Evolutionary conservation across 345 rosid genomes (phyloP), one percentile per base, ranked within the genome.

Genomic region (Bretschneidera sinensis): DNA sequence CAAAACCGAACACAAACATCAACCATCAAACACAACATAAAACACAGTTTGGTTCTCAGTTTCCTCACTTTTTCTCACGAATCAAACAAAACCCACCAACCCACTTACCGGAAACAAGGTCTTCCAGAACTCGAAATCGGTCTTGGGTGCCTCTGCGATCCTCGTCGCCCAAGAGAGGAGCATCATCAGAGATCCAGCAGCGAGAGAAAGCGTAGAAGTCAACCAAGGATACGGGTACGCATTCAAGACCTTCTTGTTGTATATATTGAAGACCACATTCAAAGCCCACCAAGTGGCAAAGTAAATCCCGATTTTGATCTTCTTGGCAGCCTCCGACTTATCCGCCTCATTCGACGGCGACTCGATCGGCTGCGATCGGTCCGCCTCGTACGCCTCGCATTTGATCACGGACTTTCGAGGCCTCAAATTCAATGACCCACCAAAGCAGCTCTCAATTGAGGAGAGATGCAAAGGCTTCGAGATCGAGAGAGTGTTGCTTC

Each of bases 211-310:
- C 9, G 97, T 90, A 0, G 99, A 94, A 19, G 99, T 94, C 67
- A 94, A 80, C 99, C 99, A 94, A 6, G 99, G 99, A 48, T 84
- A 94, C 43, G 99, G 97, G 45, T 75, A 94, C 18, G 91, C 99
- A 80, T 94, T 94, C 83, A 94, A 70, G 9, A 88, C 97, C 81
- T 94, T 94, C 86, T 94, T 94, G 80, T 94, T 94, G 67, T 94
- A 94, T 17, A 94, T 94, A 62, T 94, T 90, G 75, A 94, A 94
- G 24, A 94, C 92, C 48, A 90, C 99, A 59, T 94, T 94, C 78
- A 94, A 69, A 33, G 95, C 89, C 97, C 99, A 94, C 99, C 99
- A 94, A 9, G 89, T 83, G 11, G 99, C 99, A 61, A 94, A 94
- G 73, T 87, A 94, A 53, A 84, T 56, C 62, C 97, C 95, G 61